These are phyloP conservation scores for Chytriomyces sp. DNA, from an alignment of 192 early-diverging fungal species.

Conservation along the genomic window DNA sequence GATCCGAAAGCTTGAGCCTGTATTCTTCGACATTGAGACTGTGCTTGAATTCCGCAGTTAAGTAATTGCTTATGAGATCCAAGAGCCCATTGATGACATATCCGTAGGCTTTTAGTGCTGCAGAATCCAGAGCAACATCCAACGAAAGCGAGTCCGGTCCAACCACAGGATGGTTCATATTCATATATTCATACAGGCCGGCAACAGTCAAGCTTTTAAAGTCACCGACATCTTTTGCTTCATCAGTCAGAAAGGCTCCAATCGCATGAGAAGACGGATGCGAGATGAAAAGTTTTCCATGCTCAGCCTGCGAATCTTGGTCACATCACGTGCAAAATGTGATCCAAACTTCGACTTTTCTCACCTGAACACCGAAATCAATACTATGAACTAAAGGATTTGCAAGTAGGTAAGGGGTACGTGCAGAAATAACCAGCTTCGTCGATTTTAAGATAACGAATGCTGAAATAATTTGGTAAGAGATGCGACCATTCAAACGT, in stretches of 20 bases:
- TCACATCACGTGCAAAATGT: neutral
- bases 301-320: neutral
- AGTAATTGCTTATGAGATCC: constrained; percentile 72
- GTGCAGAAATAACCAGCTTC: neutral
- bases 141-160: constrained; percentile 28
- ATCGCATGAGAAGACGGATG: constrained; percentile 67
- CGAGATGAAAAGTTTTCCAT: constrained; percentile 42
- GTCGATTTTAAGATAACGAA: neutral
- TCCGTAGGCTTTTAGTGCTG: constrained; percentile 66
- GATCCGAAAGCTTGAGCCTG: constrained; percentile 45
- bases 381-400: constrained; percentile 4
- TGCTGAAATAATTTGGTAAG: neutral
- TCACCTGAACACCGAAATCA: neutral
- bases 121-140: constrained; percentile 46
- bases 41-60: constrained; percentile 57
- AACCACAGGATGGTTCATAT: constrained; percentile 2
- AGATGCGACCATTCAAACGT: neutral
- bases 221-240: constrained; percentile 51
- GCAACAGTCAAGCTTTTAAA: constrained; percentile 31
- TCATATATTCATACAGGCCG: constrained; percentile 32
- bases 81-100: constrained; percentile 68
- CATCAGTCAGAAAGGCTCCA: constrained; percentile 59
- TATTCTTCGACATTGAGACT: constrained; percentile 71
- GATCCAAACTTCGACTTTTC: neutral
- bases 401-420: constrained; percentile 9